Evolutionary conservation across 768 basidiomycete genomes (phyloP), one percentile per base, ranked within the genome.

Genomic region (Phallus indusiatus): DNA sequence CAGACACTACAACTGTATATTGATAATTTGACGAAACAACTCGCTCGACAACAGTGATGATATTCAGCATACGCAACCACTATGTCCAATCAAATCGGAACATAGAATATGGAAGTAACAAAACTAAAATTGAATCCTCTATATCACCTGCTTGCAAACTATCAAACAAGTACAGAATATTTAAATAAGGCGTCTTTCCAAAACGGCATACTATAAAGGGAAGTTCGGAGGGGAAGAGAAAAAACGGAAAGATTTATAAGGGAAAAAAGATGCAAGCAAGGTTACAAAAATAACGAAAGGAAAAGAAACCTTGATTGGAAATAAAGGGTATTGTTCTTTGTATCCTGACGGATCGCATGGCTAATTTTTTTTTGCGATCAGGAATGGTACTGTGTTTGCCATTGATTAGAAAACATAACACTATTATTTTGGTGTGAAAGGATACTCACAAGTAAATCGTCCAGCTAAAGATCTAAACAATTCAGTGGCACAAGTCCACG

Each of bases 1-100:
- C 83, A 84, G 59, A 91, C 85, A 6, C 73, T 93, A 56, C 90
- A 93, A 67, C 86, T 85, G 83, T 93, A 93, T 67, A 90, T 91
- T 67, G 89, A 93, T 68, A 93, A 93, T 65, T 68, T 93, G 65
- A 92, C 90, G 0, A 77, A 88, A 66, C 90, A 93, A 70, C 88
- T 91, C 83, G 86, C 88, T 33, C 76, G 88, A 69, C 88, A 70
- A 14, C 8, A 35, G 24, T 24, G 14, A 18, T 53, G 42, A 21
- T 53, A 42, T 42, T 5, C 42, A 5, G n/a, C n/a, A 10, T 42
- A n/a, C n/a, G n/a, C n/a, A 42, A 4, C 9, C 42, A 2, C n/a
- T 12, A n/a, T 42, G 42, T n/a, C 28, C 2, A 7, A 28, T 7
- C 28, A 28, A 28, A 2, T 28, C 28, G 28, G 28, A 28, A 28